Evolutionary conservation across 208 protist genomes (phyloP).

Genomic region (Blechomonas ayalai): DNA sequence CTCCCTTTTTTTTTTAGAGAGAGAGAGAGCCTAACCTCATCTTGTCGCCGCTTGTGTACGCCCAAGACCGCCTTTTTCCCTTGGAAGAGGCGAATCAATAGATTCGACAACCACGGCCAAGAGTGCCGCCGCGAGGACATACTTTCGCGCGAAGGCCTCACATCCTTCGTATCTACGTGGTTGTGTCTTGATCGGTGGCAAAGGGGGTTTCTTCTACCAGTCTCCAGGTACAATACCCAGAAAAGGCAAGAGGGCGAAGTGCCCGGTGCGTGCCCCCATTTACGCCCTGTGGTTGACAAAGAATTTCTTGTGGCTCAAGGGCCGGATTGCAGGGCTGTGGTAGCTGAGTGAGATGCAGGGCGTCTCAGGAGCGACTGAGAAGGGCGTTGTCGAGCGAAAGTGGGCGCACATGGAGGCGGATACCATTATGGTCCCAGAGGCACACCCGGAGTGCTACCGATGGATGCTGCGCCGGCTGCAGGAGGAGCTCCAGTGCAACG

Average conservation of each 20-base stretch:
- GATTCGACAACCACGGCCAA: too few species aligned
- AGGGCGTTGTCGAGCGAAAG: neutral
- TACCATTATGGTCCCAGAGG: constrained; percentile 33
- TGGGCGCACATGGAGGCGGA: constrained; percentile 7
- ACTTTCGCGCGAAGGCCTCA: too few species aligned
- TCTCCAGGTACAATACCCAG: neutral
- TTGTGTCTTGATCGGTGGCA: too few species aligned
- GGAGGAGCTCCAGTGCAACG: constrained; percentile 42
- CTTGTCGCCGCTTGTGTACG: too few species aligned
- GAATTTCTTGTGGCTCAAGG: too few species aligned
- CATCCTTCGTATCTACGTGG: too few species aligned
- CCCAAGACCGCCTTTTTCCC: too few species aligned
- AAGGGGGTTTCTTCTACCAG: too few species aligned
- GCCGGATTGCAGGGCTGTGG: too few species aligned
- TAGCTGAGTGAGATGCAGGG: neutral
- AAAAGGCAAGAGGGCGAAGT: constrained; percentile 1
- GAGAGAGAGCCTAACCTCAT: neutral
- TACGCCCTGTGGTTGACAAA: neutral
- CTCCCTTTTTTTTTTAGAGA: neutral
- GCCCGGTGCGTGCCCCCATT: too few species aligned
- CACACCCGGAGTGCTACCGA: constrained; percentile 68
- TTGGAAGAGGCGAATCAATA: too few species aligned
- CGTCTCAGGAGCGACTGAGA: neutral
- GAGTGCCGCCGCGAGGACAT: too few species aligned
- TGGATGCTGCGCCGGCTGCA: constrained; percentile 66